Evolutionary conservation across 805 yeast species (phyloP), one percentile per base, ranked within the genome.

Genomic region (Candida tallmaniae): DNA sequence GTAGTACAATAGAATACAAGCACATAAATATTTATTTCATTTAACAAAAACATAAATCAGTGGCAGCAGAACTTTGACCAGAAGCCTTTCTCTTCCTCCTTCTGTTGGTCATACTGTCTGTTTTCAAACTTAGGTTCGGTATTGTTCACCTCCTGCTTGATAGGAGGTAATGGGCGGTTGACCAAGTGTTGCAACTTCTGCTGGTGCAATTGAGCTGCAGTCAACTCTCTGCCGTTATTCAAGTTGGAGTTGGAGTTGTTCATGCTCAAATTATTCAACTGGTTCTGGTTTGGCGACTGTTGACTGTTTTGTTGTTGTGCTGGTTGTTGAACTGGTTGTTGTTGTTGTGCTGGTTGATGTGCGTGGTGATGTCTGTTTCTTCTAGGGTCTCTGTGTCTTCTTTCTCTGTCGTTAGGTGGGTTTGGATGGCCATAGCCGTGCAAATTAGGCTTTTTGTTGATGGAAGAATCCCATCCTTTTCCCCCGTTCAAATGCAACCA

Each of bases 401-500:
- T 56, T 27, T 65, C 70, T 28, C 71, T 50, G 22, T 67, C 73
- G 40, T 65, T 65, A 10, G 73, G 71, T 17, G 96, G 96, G 48
- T 80, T 83, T 42, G 96, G 96, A 58, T 88, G 93, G 23, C 97
- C 97, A 58, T 89, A 89, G 27, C 97, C 97, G 60, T 89, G 97
- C 44, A 89, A 65, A 53, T 89, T 89, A 35, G 96, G 95, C 60
- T 89, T 89, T 58, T 87, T 88, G 62, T 88, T 88, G 43, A 83
- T 77, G 13, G 83, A 68, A 20, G 85, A 75, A 62, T 93, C 97
- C 96, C 96, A 90, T 35, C 97, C 97, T 58, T 81, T 80, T 40
- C 97, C 97, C 37, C 84, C 86, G 57, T 93, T 93, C 48, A 93
- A 70, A 51, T 83, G 84, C 96, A 88, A 86, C 98, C 98, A 93